phyloP scores from a whole-genome alignment of 495 filamentous ascomycete genomes.

The Podospora pseudocomata region DNA sequence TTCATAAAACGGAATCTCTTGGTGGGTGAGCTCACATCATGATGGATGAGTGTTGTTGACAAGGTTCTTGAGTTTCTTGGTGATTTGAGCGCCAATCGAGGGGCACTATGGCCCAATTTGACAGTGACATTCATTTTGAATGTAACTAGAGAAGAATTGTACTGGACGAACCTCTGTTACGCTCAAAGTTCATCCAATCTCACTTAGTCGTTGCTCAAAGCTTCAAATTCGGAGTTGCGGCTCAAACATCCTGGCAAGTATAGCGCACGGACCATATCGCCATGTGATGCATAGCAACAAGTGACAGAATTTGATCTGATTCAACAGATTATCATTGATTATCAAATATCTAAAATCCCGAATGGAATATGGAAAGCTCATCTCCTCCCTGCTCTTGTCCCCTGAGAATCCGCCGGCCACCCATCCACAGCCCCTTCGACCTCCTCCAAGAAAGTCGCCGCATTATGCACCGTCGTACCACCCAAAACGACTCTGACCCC shows the following conservation, averaged over 20 bases:
- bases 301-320: not conserved
- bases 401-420: slow-evolving; percentile 72
- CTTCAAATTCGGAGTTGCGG: not conserved
- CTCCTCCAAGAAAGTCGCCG: slow-evolving; percentile 80
- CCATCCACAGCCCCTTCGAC: slow-evolving; percentile 71
- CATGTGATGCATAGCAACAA: not conserved
- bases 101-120: not conserved
- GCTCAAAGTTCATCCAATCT: not conserved
- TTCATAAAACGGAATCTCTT: not conserved
- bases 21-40: not conserved
- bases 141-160: not conserved
- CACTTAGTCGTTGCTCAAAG: not conserved
- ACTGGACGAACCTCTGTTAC: not conserved
- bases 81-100: not conserved
- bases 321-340: not conserved
- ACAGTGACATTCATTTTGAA: not conserved
- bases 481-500: slow-evolving; percentile 85
- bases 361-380: not conserved
- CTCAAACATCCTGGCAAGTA: not conserved
- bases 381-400: not conserved
- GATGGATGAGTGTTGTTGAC: not conserved
- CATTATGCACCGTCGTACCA: slow-evolving; percentile 81
- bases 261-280: not conserved
- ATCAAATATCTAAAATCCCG: not conserved
- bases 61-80: not conserved